phyloP scores from a whole-genome alignment of 1,284 basidiomycete species.

The Rhodofomes roseus region DNA sequence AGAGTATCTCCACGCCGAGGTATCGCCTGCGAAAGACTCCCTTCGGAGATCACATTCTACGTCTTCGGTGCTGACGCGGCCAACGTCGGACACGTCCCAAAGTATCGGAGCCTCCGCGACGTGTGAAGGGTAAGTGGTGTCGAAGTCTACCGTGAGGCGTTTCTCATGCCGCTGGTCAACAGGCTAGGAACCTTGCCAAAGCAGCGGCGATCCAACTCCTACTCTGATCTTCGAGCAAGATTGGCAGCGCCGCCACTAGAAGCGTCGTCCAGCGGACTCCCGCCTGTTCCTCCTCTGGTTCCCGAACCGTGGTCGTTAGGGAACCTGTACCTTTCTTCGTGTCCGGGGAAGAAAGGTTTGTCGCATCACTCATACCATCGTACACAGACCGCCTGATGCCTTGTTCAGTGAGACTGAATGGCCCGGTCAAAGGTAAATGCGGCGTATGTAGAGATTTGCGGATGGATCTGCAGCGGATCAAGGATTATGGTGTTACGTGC shows the following conservation, averaged over 20 bases:
- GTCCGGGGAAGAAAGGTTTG: slow-evolving; percentile 91
- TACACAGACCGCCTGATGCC: neutral
- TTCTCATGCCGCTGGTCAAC: neutral
- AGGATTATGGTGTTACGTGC: slow-evolving; percentile 72
- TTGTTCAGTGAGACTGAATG: slow-evolving; percentile 70
- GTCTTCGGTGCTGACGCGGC: neutral
- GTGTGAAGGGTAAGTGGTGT: neutral
- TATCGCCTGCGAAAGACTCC: neutral
- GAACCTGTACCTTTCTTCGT: slow-evolving; percentile 89
- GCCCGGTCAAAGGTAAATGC: slow-evolving; percentile 77
- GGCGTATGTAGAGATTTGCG: slow-evolving; percentile 84
- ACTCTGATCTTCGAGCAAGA: neutral
- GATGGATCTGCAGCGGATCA: slow-evolving; percentile 77
- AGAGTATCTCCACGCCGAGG: neutral
- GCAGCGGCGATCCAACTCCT: neutral
- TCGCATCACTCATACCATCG: neutral
- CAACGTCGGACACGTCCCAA: neutral
- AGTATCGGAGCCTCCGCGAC: neutral
- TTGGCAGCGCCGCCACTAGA: neutral
- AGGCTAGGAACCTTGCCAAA: neutral
- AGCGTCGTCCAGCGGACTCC: neutral
- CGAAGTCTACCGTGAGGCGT: neutral
- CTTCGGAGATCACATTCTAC: neutral
- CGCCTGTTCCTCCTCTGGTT: slow-evolving; percentile 6
- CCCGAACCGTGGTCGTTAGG: slow-evolving; percentile 48